A percentile compares a stretch with the other conserved stretches of the same genome.
Evolutionary conservation across 2,329 filamentous ascomycete genomes (phyloP).

Genomic region (Fusarium setosum): DNA sequence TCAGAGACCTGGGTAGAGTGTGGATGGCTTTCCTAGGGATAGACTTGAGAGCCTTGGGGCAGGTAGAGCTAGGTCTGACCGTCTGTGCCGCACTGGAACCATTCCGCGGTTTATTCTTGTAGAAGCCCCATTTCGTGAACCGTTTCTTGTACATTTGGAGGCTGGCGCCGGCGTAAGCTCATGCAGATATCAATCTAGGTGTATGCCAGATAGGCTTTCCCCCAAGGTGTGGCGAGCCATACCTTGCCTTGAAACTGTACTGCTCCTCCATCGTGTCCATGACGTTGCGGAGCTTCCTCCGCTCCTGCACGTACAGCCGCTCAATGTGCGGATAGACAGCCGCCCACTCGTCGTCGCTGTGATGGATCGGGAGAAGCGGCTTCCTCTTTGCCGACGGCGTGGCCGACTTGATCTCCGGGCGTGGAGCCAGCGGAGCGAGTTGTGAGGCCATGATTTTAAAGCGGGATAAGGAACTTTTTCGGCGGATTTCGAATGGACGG

Average conservation of each 20-base stretch:
- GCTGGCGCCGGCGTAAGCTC: not conserved
- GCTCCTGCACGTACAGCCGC: conserved; percentile 9
- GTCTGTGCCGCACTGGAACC: not conserved
- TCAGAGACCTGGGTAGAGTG: not conserved
- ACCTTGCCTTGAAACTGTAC: conserved; percentile 27
- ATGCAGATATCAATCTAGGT: not conserved
- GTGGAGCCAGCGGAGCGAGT: not conserved
- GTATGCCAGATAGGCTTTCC: not conserved
- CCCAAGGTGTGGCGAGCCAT: not conserved
- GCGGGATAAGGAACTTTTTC: not conserved
- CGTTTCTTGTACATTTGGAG: conserved; percentile 28
- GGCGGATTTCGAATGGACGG: not conserved
- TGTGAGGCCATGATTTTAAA: not conserved
- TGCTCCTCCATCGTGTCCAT: conserved; percentile 22
- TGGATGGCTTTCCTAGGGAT: not conserved
- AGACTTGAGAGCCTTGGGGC: not conserved
- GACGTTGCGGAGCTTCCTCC: conserved; percentile 18
- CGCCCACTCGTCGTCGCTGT: conserved; percentile 17
- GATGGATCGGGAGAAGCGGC: not conserved
- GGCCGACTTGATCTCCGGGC: not conserved
- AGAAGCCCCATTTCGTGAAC: conserved; percentile 26
- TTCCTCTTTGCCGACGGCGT: not conserved
- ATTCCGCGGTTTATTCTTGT: conserved; percentile 11
- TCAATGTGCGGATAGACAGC: conserved; percentile 9
- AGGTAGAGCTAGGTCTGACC: no score